These are phyloP conservation scores for Vigna mungo DNA, from an alignment of 306 rosid genomes.

Conservation along the genomic window DNA sequence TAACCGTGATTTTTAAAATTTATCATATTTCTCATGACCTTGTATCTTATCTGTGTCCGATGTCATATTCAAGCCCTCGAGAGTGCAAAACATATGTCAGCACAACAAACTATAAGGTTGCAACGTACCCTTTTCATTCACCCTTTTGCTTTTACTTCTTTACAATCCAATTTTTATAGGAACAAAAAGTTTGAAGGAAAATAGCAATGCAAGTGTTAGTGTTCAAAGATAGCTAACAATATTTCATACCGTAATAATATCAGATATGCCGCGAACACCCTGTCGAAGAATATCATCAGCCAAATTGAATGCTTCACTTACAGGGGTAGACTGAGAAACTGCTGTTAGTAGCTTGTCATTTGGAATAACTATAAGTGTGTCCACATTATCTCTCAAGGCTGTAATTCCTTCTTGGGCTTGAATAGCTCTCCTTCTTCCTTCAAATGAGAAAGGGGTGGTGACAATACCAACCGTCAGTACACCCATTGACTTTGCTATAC, in stretches of 20 bases:
- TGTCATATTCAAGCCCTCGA: background rate
- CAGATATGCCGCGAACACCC: conserved; percentile 94
- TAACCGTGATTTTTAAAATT: background rate
- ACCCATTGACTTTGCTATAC: conserved; percentile 88
- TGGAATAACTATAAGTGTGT: conserved; percentile 87
- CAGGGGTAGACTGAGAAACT: conserved; percentile 86
- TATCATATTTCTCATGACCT: background rate
- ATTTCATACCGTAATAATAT: conserved; percentile 77
- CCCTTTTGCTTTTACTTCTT: conserved; percentile 14
- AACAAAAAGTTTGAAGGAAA: background rate
- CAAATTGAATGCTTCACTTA: conserved; percentile 88
- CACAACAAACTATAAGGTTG: conserved; percentile 1
- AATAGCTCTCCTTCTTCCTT: conserved; percentile 87
- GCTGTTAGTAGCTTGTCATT: conserved; percentile 91
- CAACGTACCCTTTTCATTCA: background rate
- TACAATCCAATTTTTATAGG: background rate
- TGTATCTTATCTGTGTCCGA: background rate
- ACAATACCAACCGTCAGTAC: conserved; percentile 90
- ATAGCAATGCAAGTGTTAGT: conserved; percentile 3
- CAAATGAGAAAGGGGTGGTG: conserved; percentile 88
- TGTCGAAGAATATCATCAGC: conserved; percentile 93
- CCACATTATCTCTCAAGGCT: conserved; percentile 85
- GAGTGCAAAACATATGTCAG: background rate
- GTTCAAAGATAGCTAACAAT: conserved; percentile 13
- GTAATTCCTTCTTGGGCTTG: conserved; percentile 97